Base-by-base conservation (phyloP, 331 rosid genomes). In the Quercus lobata region DNA sequence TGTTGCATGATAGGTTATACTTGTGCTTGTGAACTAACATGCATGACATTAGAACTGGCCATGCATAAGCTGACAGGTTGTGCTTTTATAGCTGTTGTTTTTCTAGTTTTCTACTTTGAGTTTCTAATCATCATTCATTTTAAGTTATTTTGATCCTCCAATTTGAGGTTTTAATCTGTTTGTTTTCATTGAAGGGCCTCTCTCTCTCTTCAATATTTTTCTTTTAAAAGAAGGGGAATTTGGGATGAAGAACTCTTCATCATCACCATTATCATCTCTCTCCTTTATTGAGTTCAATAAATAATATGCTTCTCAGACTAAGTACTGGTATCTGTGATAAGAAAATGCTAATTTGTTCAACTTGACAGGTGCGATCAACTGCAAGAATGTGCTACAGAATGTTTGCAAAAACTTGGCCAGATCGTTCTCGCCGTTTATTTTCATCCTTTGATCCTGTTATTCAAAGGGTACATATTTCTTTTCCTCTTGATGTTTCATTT, bases 401-500 rank as follows among this genome's bases (percentile, higher is more conserved):
- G 98, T 96, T 92, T 81, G 90, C 98, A 19, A 96, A 96, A 88
- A 96, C 99, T 22, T 96, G 99, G 99, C 99, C 98, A 21, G 99
- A 96, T 80, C 98, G 99, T 74, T 93, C 97, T 37, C 87, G 97
- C 44, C 97, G 97, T 60, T 69, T 96, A 81, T 92, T 96, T 87
- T 85, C 88, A 18, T 90, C 91, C 72, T 93, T 96, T 81, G 99
- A 96, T 75, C 97, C 92, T 72, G 97, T 91, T 74, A 96, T 96
- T 84, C 99, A 96, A 83, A 92, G 99, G 97, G 99, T 96, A 92
- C 66, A 32, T 34, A 34, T n/a, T 57, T 80, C 35, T 30, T 32
- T 71, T 79, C 58, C 52, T 35, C 22, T 18, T 18, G 80, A 63
- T 69, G 85, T 49, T 57, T 77, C 78, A 81, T 32, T 76, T 61